Evolutionary conservation across 2,329 filamentous ascomycete species (phyloP).

Genomic region (Penicillium hesseltinei): DNA sequence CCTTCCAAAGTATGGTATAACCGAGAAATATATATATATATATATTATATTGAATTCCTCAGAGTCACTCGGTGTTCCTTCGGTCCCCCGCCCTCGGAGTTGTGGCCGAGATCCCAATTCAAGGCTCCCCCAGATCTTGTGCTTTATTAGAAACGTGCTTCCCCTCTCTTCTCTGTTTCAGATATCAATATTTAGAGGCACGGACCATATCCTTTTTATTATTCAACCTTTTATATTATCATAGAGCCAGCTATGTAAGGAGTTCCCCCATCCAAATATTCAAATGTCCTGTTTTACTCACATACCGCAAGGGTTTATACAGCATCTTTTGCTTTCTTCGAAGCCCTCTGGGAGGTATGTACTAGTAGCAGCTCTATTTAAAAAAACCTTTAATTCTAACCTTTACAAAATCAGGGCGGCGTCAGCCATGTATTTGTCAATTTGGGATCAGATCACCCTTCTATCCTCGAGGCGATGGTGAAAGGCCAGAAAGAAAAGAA

Average conservation of each 20-base stretch:
- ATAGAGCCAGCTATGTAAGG: constrained; percentile 4
- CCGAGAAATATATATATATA: background rate
- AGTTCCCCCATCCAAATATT: background rate
- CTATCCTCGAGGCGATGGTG: constrained; percentile 77
- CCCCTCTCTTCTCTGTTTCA: background rate
- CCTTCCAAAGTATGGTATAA: background rate
- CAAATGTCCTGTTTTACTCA: background rate
- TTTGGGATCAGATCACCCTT: constrained; percentile 62
- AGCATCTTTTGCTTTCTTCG: constrained; percentile 77
- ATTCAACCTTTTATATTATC: background rate
- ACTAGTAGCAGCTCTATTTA: constrained; percentile 21
- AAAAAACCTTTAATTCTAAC: background rate
- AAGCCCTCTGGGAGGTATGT: constrained; percentile 71
- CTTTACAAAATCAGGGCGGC: constrained; percentile 39
- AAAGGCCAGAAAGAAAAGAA: constrained; percentile 68
- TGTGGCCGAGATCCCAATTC: constrained; percentile 14
- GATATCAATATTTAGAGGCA: background rate
- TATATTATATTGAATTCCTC: background rate
- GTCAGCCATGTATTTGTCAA: constrained; percentile 55
- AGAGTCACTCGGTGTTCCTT: background rate
- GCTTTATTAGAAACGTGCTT: constrained; percentile 7
- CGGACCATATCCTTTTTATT: too few relatives aligned
- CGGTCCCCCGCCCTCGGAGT: constrained; percentile 19
- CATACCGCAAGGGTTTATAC: constrained; percentile 53
- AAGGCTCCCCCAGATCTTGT: constrained; percentile 1